Evolutionary conservation across 306 rosid species (phyloP), one percentile per base, ranked within the genome.

Genomic region (Cicer arietinum): DNA sequence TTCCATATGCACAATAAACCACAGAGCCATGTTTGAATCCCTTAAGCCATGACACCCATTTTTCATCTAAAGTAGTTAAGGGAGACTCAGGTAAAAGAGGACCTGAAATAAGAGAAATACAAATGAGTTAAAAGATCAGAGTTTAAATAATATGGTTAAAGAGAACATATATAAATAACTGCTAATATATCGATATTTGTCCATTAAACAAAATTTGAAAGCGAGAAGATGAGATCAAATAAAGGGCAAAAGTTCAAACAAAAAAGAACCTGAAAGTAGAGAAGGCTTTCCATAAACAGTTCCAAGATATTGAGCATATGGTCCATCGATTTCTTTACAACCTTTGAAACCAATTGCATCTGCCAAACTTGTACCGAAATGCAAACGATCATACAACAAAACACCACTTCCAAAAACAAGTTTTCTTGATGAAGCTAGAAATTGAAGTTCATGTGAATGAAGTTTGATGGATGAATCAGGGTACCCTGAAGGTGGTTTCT

Each of bases 281-380:
- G 35, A 25, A 7, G 83, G 83, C 40, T 79, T 79, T 0, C 12
- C 35, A 39, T 37, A 73, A 6, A 37, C 30, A 7, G 0, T 9
- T 65, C 25, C 69, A 39, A 73, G 53, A 57, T 44, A 79, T 8
- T 73, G 70, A 3, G 40, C 57, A 66, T 72, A 79, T 0, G 25
- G 53, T n/a, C 69, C 79, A 6, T 72, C 79, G 18, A 65, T 46
- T 72, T 79, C 75, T 54, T 43, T 54, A 5, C 83, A 73, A 6
- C 83, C 79, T 79, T 73, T 79, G 74, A 16, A 79, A 4, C 62
- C 79, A 6, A 79, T 10, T 13, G 79, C 83, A 39, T 79, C 79
- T 8, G 79, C 25, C 16, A 17, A 58, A 0, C 7, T 58, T 3
- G 30, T 0, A 39, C 76, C 42, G 0, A 0, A 20, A 6, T n/a